Base-by-base conservation (phyloP, 148 eudicot species). In the Arbutus unedo region DNA sequence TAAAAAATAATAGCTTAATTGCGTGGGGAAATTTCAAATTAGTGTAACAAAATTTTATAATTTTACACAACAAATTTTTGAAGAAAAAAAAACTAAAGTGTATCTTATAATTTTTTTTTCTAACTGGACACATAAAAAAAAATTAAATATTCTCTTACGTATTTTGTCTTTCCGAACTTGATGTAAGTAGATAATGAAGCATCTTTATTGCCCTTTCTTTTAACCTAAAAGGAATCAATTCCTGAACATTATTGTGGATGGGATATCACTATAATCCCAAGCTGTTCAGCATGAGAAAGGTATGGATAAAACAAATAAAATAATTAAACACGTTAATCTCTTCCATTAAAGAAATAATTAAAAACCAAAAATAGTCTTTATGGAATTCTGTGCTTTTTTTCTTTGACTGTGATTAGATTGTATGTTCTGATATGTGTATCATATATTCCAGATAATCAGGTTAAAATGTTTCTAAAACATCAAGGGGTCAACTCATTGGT, bases 401-500 rank as follows among this genome's bases (percentile, higher is more conserved):
- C 43, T 54, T 78, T 54, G 66, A 78, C 47, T 56, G 41, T 56
- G 68, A 38, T 78, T 18, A 19, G 67, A 60, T 59, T 79, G 45
- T 60, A 50, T 31, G 38, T 14, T 44, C 5, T 78, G n/a, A 41
- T 43, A 56, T 41, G 31, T 57, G 45, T 59, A 56, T 78, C 45
- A 41, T 1, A 31, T 18, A 18, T 19, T 15, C 49, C 18, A 55
- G 0, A 77, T 25, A 31, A 77, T 59, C 51, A 44, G 81, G 49
- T 59, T 45, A 48, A 44, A 9, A 18, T 10, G 68, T 56, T 78
- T 78, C 81, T 45, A 10, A 45, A 19, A 45, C 53, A 44, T 60
- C 18, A 59, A 25, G 60, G 81, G 71, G 81, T 79, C 81, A 79
- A 79, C 55, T 53, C 71, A 79, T 60, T 10, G 71, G 71, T 25